phyloP scores from a whole-genome alignment of 495 filamentous ascomycete genomes.

The Hypomontagnella monticulosa region DNA sequence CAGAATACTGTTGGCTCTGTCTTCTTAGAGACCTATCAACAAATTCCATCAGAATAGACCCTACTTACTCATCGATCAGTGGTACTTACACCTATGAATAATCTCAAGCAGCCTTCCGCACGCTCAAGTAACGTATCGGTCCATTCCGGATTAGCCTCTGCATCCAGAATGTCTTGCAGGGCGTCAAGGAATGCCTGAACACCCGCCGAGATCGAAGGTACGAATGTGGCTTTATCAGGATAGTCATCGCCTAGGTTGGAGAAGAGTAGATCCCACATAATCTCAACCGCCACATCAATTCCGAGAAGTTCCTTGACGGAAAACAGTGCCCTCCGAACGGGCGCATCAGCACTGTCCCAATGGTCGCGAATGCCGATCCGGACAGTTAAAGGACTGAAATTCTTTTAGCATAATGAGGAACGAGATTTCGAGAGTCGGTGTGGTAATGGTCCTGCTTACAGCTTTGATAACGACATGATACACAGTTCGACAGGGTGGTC shows the following conservation, averaged over 20 bases:
- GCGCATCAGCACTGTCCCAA: constrained; percentile 43
- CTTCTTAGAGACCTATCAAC: constrained; percentile 7
- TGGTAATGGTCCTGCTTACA: neutral
- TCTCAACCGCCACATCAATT: constrained; percentile 43
- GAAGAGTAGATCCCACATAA: constrained; percentile 49
- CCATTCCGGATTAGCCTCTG: constrained; percentile 45
- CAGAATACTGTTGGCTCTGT: constrained; percentile 31
- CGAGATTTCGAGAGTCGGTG: neutral
- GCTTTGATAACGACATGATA: constrained; percentile 5
- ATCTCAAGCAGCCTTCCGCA: constrained; percentile 29
- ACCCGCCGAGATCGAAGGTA: constrained; percentile 36
- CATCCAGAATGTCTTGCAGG: constrained; percentile 49
- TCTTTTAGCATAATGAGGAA: neutral
- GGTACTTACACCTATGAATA: constrained; percentile 46
- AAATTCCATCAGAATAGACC: neutral
- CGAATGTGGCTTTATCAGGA: constrained; percentile 46
- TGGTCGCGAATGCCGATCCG: constrained; percentile 50
- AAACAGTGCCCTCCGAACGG: constrained; percentile 35
- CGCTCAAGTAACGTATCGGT: constrained; percentile 44
- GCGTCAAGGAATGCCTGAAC: constrained; percentile 42
- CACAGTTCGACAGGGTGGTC: no score
- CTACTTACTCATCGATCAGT: neutral
- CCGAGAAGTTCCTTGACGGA: constrained; percentile 43
- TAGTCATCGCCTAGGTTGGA: constrained; percentile 43
- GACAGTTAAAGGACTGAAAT: constrained; percentile 49